These are phyloP conservation scores for Chlamydomonas urium DNA, from an alignment of 139 green algal species.

Conservation along the genomic window DNA sequence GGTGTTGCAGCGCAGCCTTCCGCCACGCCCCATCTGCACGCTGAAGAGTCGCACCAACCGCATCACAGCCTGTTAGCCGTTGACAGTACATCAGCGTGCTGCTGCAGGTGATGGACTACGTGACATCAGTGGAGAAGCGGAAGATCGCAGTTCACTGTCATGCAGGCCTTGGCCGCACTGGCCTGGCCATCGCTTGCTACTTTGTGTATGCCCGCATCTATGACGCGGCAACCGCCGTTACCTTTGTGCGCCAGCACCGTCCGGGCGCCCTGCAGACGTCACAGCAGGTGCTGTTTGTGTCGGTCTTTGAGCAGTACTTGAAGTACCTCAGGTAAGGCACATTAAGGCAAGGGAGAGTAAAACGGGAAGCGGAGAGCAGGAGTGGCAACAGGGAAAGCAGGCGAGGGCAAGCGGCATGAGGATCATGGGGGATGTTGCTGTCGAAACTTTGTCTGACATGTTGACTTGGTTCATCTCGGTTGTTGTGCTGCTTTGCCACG, in stretches of 20 bases:
- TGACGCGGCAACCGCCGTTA: slow-evolving; percentile 27
- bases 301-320: slow-evolving; percentile 59
- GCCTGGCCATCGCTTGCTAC: slow-evolving; percentile 63
- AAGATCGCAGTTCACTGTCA: slow-evolving; percentile 69
- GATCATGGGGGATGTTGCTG: too few species aligned
- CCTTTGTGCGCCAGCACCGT: slow-evolving; percentile 29
- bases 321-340: slow-evolving; percentile 43
- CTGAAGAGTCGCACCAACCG: not conserved
- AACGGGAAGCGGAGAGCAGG: not conserved
- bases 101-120: slow-evolving; percentile 56
- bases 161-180: slow-evolving; percentile 64
- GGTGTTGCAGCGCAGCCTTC: too few species aligned
- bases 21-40: not conserved
- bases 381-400: too few species aligned
- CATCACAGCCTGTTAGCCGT: too few species aligned
- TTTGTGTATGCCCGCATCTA: slow-evolving; percentile 35
- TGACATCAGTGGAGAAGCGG: slow-evolving; percentile 31
- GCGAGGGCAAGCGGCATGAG: too few species aligned
- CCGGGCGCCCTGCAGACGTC: slow-evolving; percentile 56
- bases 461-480: too few species aligned
- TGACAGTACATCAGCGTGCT: too few species aligned
- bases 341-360: not conserved
- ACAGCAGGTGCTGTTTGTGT: slow-evolving; percentile 53
- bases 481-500: too few species aligned
- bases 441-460: too few species aligned